Evolutionary conservation across 345 rosid species (phyloP), one percentile per base, ranked within the genome.

Genomic region (Adansonia digitata): DNA sequence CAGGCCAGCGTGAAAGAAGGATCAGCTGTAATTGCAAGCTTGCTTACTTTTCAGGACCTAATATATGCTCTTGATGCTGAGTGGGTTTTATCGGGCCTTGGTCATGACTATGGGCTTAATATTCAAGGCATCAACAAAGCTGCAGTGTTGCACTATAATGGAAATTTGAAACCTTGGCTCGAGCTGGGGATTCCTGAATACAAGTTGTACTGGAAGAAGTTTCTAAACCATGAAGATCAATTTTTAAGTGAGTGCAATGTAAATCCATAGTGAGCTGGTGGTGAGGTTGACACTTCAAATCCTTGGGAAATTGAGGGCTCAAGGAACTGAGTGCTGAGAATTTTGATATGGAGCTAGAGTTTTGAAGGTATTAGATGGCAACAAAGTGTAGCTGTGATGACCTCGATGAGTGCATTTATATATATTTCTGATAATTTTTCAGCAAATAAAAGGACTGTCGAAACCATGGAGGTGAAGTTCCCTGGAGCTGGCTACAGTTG

Each of bases 141-240:
- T 45, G 89, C 89, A 14, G 88, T 90, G 14, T 78, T 94, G 85
- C 98, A 94, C 82, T 94, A 88, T 34, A 94, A 94, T 75, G 98
- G 98, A 71, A 91, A 91, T 88, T 88, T 92, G 97, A 94, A 94
- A 80, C 97, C 97, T 52, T 94, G 98, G 98, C 94, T 92, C 73
- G 99, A 95, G 81, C 84, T 95, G 65, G 99, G 98, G 70, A 88
- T 95, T 77, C 89, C 88, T 43, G 85, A 85, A 76, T 95, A 91
- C 80, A 89, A 86, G 68, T 71, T 9, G 55, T 83, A 81, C 67
- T 93, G 99, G 99, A 85, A 82, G 74, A 95, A 84, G 81, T 82
- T 86, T 80, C 82, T 95, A 64, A 93, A 87, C 53, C 84, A 78
- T 29, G 89, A 85, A 75, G 88, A 93, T 83, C 74, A 61, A 17